phyloP scores from a whole-genome alignment of 495 filamentous ascomycete species.

The Aspergillus hancockii region DNA sequence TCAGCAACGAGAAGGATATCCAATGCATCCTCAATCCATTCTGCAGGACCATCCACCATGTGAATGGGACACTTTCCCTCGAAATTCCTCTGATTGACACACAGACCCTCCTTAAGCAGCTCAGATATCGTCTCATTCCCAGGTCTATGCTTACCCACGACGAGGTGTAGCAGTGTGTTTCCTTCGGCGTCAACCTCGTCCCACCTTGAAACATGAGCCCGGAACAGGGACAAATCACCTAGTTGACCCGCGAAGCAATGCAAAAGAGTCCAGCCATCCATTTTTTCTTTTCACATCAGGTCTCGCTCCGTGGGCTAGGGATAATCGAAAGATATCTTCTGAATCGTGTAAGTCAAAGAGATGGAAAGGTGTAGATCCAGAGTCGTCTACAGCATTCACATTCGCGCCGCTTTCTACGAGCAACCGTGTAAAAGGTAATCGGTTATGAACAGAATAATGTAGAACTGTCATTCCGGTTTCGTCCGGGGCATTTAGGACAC shows the following conservation, averaged over 20 bases:
- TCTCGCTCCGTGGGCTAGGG: background rate
- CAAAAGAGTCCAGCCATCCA: background rate
- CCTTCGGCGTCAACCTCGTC: background rate
- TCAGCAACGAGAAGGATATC: conserved; percentile 21
- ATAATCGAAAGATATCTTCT: background rate
- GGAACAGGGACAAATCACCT: background rate
- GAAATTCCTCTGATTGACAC: conserved; percentile 12
- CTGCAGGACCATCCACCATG: conserved; percentile 2
- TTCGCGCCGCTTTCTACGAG: background rate
- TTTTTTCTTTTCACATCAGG: background rate
- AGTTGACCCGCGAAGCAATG: background rate
- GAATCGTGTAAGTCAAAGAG: background rate
- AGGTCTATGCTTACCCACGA: background rate
- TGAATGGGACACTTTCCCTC: conserved; percentile 20
- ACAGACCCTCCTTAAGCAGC: background rate
- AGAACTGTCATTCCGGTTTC: background rate
- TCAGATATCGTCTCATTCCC: background rate
- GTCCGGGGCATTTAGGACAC: background rate
- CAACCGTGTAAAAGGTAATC: background rate
- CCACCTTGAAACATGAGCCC: background rate
- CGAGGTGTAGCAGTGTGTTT: background rate
- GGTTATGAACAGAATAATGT: background rate
- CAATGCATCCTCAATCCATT: conserved; percentile 13
- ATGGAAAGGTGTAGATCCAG: background rate
- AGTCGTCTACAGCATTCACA: background rate